phyloP scores from a whole-genome alignment of 768 basidiomycete genomes.

The Tylopilus subfusipes region DNA sequence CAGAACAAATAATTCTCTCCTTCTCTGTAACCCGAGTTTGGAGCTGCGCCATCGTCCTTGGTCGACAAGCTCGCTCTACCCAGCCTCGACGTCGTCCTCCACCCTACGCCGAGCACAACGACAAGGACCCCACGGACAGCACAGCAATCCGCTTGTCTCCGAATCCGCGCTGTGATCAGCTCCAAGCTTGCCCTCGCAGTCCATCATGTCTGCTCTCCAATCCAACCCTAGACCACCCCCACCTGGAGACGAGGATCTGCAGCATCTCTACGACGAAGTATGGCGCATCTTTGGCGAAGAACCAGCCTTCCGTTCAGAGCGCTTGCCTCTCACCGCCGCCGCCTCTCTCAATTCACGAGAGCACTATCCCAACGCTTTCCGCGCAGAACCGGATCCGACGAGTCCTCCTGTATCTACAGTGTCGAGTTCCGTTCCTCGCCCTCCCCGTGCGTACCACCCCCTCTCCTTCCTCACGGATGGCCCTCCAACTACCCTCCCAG shows the following conservation, averaged over 20 bases:
- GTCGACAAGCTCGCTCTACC: not conserved
- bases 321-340: constrained; percentile 15
- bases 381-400: constrained; percentile 18
- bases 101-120: not conserved
- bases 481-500: constrained; percentile 1
- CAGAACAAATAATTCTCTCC: not conserved
- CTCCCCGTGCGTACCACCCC: constrained; percentile 18
- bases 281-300: constrained; percentile 64
- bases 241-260: constrained; percentile 67
- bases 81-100: not conserved
- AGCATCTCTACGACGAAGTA: constrained; percentile 72
- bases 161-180: not conserved
- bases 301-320: constrained; percentile 31
- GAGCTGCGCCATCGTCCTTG: not conserved
- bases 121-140: not conserved
- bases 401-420: constrained; percentile 8
- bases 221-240: constrained; percentile 35
- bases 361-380: constrained; percentile 17
- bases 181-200: not conserved
- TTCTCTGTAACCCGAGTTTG: not conserved
- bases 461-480: not conserved
- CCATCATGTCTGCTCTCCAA: constrained; percentile 37
- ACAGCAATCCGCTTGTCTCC: not conserved
- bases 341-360: constrained; percentile 21
- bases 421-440: constrained; percentile 20